Evolutionary conservation across 2,329 filamentous ascomycete species (phyloP).

Genomic region (Ascochyta viciae-villosae): DNA sequence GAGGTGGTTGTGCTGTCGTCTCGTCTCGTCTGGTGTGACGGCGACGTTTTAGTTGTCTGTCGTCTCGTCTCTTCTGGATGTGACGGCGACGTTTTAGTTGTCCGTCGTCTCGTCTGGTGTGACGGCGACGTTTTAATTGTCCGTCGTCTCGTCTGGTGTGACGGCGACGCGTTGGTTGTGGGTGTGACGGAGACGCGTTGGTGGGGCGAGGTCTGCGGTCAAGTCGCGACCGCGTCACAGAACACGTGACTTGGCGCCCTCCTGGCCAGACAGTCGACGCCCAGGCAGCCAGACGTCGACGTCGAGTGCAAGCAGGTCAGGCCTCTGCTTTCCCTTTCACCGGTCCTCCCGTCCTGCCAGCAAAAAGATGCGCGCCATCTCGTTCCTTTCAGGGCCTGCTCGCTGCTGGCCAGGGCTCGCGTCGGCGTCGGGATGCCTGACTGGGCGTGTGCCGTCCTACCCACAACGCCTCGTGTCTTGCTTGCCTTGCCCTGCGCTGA

Average conservation of each 20-base stretch:
- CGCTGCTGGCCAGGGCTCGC: slow-evolving; percentile 4
- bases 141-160: no score
- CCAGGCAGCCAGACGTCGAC: no score
- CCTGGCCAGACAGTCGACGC: not conserved
- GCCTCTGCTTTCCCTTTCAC: not conserved
- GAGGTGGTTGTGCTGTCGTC: no score
- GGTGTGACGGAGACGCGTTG: not conserved
- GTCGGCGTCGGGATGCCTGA: slow-evolving; percentile 5
- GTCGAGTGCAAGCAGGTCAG: no score
- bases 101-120: no score
- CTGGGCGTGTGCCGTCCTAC: slow-evolving; percentile 11
- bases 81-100: no score
- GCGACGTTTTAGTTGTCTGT: no score
- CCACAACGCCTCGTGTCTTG: slow-evolving; percentile 8
- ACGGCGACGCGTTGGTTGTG: no score
- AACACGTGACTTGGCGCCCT: slow-evolving; percentile 1
- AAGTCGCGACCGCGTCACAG: slow-evolving; percentile 8
- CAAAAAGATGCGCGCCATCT: not conserved
- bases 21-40: no score
- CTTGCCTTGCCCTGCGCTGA: no score
- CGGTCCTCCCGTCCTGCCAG: not conserved
- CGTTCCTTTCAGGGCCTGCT: not conserved
- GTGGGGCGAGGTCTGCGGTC: not conserved
- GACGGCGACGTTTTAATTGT: no score
- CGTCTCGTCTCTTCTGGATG: no score